Conservation (phyloP, 2,329 filamentous ascomycete genomes). For the Beauveria brongniartii region DNA sequence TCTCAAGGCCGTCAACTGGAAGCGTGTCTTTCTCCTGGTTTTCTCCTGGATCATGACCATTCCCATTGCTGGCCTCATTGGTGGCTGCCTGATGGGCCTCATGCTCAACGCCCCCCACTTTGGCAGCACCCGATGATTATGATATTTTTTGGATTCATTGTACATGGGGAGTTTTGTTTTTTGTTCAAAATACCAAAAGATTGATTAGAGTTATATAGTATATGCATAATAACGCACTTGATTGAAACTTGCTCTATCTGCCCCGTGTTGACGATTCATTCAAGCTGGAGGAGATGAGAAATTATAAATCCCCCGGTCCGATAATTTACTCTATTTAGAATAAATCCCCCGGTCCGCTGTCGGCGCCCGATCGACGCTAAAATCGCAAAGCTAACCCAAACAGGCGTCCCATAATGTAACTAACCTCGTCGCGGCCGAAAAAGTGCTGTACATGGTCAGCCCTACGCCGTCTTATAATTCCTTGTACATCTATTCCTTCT, state of each 20-base stretch:
- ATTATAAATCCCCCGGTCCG: too few relatives aligned
- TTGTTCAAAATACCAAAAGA: conserved; percentile 3
- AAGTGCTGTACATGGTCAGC: not conserved
- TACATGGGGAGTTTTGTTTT: conserved; percentile 1
- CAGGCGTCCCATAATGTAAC: not conserved
- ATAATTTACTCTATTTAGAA: too few relatives aligned
- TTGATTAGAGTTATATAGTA: conserved; percentile 5
- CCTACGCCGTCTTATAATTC: not conserved
- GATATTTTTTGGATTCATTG: not conserved
- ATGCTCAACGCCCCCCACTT: conserved; percentile 33
- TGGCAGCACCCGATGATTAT: conserved; percentile 2
- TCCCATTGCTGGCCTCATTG: conserved; percentile 33
- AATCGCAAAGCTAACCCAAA: conserved; percentile 9
- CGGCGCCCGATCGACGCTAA: conserved; percentile 6
- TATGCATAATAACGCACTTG: not conserved
- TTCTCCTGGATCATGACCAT: conserved; percentile 50
- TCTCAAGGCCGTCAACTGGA: conserved; percentile 65
- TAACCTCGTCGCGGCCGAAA: not conserved
- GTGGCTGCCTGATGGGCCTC: conserved; percentile 32
- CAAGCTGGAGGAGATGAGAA: not conserved
- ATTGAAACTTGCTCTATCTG: not conserved
- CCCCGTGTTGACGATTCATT: not conserved
- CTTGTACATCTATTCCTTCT: not conserved
- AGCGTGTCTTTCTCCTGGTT: conserved; percentile 60
- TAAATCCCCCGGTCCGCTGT: not conserved